phyloP scores from a whole-genome alignment of 495 filamentous ascomycete species.

The Aspergillus carlsbadensis region DNA sequence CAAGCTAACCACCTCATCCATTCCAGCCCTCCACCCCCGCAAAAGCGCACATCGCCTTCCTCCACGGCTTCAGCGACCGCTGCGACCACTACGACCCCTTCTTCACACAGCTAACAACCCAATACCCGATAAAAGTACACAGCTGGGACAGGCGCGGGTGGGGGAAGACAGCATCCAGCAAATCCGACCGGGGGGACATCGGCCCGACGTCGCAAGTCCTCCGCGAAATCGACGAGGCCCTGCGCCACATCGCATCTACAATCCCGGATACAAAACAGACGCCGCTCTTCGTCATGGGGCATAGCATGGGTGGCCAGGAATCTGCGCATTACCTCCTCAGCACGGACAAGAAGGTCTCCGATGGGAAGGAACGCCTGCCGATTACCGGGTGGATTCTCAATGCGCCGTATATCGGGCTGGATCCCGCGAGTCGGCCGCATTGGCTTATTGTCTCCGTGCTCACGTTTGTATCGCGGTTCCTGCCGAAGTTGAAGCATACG shows the following conservation, averaged over 20 bases:
- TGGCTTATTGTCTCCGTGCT: conserved; percentile 55
- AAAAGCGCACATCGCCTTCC: neutral
- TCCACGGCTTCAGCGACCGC: conserved; percentile 11
- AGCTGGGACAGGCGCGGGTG: conserved; percentile 8
- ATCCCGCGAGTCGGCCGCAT: conserved; percentile 54
- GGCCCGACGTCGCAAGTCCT: neutral
- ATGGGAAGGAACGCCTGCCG: conserved; percentile 30
- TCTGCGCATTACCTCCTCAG: conserved; percentile 51
- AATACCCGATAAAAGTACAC: conserved; percentile 3
- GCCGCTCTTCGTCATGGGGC: conserved; percentile 76
- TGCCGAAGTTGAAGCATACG: conserved; percentile 57
- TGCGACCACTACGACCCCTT: conserved; percentile 8
- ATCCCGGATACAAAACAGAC: conserved; percentile 25
- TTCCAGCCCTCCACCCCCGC: neutral
- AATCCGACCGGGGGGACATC: neutral
- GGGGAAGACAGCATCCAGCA: neutral
- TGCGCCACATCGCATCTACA: conserved; percentile 41
- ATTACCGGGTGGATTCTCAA: conserved; percentile 63
- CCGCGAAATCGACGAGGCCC: conserved; percentile 16
- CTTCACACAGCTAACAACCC: neutral
- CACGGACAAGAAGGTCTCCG: conserved; percentile 9
- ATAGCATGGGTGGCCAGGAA: conserved; percentile 76
- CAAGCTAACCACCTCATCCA: neutral
- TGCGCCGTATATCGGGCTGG: conserved; percentile 65
- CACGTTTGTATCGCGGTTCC: conserved; percentile 54